A percentile compares a stretch with the other conserved stretches of the same genome.
phyloP scores from a whole-genome alignment of 73 alveolate species.

The Tetrahymena elliotti region DNA sequence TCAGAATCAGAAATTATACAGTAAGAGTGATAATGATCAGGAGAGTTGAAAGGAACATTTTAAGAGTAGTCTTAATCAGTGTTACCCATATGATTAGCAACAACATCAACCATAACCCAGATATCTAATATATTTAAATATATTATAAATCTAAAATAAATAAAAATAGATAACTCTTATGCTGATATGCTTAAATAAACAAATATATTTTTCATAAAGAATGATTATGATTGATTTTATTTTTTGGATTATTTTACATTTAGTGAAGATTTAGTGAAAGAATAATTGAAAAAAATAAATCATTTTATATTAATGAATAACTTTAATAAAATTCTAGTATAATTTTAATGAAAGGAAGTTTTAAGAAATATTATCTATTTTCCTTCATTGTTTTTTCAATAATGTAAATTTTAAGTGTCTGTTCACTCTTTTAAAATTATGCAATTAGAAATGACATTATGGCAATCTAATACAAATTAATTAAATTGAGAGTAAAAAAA shows the following conservation, averaged over 20 bases:
- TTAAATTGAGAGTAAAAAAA: no score
- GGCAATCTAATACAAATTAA: neutral
- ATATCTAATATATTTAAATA: conserved; percentile 41
- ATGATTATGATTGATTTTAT: no score
- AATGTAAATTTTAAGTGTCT: neutral
- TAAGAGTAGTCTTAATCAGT: conserved; percentile 51
- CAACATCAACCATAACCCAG: conserved; percentile 96
- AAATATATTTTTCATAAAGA: no score
- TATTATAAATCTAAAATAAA: neutral
- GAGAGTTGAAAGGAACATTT: conserved; percentile 82
- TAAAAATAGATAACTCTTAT: neutral
- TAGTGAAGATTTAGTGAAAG: no score
- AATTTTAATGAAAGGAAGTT: no score
- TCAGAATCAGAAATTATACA: conserved; percentile 60
- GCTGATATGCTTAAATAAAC: no score
- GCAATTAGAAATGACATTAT: neutral
- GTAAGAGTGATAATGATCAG: conserved; percentile 71
- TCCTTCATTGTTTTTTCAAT: neutral
- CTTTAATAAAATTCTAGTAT: no score
- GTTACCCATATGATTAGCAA: conserved; percentile 85
- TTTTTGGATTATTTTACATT: no score
- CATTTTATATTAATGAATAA: no score
- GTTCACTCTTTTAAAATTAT: no score
- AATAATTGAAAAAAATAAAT: no score
- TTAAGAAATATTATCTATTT: no score